Conservation (phyloP, 306 rosid species). For the Quercus berberidifolia region DNA sequence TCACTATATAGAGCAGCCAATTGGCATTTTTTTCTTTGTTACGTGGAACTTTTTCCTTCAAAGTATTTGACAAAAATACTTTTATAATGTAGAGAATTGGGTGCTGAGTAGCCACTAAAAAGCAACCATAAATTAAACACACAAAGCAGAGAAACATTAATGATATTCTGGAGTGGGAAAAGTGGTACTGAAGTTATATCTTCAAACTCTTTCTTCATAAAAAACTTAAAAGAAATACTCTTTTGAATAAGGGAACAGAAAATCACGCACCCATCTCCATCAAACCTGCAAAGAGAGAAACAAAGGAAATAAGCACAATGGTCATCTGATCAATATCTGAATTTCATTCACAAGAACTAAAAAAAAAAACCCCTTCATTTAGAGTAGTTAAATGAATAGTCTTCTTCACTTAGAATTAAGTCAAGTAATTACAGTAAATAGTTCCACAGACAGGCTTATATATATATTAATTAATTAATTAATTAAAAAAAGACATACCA, state of each 20-base stretch:
- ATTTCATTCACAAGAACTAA: too few species aligned
- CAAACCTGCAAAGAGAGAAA: constrained; percentile 70
- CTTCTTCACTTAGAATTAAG: background rate
- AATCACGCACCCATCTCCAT: constrained; percentile 89
- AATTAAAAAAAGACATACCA: constrained; percentile 45
- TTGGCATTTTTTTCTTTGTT: background rate
- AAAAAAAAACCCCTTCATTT: too few species aligned
- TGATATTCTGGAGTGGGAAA: background rate
- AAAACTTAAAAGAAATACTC: constrained; percentile 9
- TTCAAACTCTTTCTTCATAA: constrained; percentile 6
- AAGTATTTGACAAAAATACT: background rate
- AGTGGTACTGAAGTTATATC: background rate
- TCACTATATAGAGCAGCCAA: background rate
- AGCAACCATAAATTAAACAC: background rate
- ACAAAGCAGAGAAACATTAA: background rate
- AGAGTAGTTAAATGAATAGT: background rate
- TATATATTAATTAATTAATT: too few species aligned
- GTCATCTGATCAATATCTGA: constrained; percentile 4
- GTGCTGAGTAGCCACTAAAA: background rate
- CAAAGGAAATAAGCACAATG: constrained; percentile 29
- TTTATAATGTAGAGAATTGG: background rate
- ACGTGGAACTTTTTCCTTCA: background rate
- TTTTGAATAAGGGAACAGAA: constrained; percentile 18
- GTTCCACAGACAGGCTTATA: background rate
- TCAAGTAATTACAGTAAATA: background rate